phyloP scores from a whole-genome alignment of 2,329 filamentous ascomycete genomes.

The Capronia americana region DNA sequence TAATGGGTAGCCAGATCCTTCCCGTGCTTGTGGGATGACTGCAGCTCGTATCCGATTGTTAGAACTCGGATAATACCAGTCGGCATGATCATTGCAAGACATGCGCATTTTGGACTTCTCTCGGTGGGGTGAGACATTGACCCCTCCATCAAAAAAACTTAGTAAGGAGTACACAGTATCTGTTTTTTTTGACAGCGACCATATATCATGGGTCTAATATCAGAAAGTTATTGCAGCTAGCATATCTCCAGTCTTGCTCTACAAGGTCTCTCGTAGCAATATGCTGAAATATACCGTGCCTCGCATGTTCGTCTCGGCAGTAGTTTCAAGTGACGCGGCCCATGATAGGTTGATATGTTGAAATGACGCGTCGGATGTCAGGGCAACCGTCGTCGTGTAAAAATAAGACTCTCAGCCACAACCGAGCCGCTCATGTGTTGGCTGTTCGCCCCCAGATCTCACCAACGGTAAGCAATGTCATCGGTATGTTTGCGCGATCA shows the following conservation, averaged over 20 bases:
- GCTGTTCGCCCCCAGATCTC: background rate
- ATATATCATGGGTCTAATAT: background rate
- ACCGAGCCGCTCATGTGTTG: conserved; percentile 16
- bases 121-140: conserved; percentile 15
- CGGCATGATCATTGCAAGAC: background rate
- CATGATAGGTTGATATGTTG: background rate
- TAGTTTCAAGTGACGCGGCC: background rate
- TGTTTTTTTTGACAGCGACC: background rate
- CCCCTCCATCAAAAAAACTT: background rate
- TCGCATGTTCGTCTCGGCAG: background rate
- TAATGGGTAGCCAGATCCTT: background rate
- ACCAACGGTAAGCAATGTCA: background rate
- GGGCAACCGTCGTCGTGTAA: conserved; percentile 10
- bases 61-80: background rate
- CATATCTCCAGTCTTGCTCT: background rate
- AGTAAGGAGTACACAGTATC: background rate
- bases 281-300: background rate
- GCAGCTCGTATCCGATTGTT: conserved; percentile 16
- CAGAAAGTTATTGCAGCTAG: background rate
- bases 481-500: background rate
- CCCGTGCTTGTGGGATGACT: conserved; percentile 10
- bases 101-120: background rate
- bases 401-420: conserved; percentile 29
- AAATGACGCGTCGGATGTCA: conserved; percentile 10
- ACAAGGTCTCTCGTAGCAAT: background rate